Conservation (phyloP, 371 early-diverging fungal species). For the Dipsacomyces acuminosporus region DNA sequence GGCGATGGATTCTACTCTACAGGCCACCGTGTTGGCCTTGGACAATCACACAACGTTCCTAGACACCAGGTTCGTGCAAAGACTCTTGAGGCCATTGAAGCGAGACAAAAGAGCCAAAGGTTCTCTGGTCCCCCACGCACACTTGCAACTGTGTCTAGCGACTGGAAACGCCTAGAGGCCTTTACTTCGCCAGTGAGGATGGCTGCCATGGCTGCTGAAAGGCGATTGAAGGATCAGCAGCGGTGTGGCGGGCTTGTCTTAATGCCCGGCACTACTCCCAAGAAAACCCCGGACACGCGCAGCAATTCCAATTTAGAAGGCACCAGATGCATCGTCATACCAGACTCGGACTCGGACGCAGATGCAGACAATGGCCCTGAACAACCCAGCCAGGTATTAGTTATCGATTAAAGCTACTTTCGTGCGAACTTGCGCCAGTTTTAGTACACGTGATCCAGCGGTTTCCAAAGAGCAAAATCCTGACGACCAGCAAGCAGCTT, state of each 20-base stretch:
- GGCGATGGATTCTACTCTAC: slow-evolving; percentile 40
- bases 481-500: no score
- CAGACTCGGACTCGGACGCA: slow-evolving; percentile 23
- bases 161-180: slow-evolving; percentile 2
- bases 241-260: slow-evolving; percentile 35
- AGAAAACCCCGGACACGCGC: no score
- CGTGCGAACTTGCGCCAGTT: no score
- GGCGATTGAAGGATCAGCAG: slow-evolving; percentile 26
- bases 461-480: no score
- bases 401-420: no score
- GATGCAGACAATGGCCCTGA: slow-evolving; percentile 5
- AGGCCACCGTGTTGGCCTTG: slow-evolving; percentile 20
- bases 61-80: slow-evolving; percentile 10
- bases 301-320: no score
- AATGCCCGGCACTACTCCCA: no score
- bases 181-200: slow-evolving; percentile 26
- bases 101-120: slow-evolving; percentile 3
- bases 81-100: slow-evolving; percentile 8
- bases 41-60: slow-evolving; percentile 16
- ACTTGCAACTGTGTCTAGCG: slow-evolving; percentile 2
- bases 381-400: not conserved
- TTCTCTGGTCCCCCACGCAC: slow-evolving; percentile 14
- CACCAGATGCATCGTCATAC: slow-evolving; percentile 3
- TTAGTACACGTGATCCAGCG: no score
- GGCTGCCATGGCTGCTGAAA: slow-evolving; percentile 32